Evolutionary conservation across 2,329 filamentous ascomycete species (phyloP).

Genomic region (Bipolaris victoriae): DNA sequence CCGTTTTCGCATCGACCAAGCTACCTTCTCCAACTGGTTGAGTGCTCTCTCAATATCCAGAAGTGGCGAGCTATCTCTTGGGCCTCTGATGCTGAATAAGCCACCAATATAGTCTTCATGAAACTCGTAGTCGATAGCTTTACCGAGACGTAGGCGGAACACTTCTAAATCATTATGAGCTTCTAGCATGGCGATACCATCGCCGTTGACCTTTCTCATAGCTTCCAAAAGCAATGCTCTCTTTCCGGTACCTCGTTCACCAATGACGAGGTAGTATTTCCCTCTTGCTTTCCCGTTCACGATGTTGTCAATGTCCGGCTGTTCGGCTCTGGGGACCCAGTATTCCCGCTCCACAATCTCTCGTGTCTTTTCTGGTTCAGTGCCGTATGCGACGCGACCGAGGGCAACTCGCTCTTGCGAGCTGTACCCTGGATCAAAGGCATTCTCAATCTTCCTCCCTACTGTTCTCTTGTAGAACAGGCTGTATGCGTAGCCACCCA

Average conservation of each 20-base stretch:
- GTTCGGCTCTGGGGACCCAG: constrained; percentile 85
- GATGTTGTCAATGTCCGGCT: constrained; percentile 79
- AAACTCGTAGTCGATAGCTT: constrained; percentile 93
- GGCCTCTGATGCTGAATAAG: constrained; percentile 91
- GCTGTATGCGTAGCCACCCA: constrained; percentile 45
- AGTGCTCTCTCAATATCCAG: constrained; percentile 95
- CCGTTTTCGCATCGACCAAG: constrained; percentile 69
- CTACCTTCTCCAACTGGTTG: constrained; percentile 97
- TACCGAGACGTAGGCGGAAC: constrained; percentile 88
- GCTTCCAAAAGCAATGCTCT: constrained; percentile 92
- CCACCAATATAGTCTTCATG: constrained; percentile 97
- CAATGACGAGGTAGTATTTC: constrained; percentile 89
- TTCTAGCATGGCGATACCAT: constrained; percentile 92
- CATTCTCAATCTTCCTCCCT: constrained; percentile 43
- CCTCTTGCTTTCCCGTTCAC: constrained; percentile 73
- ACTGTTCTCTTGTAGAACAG: constrained; percentile 42
- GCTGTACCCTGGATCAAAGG: constrained; percentile 42
- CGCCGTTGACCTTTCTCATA: constrained; percentile 88
- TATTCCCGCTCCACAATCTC: constrained; percentile 59
- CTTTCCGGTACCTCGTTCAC: constrained; percentile 95
- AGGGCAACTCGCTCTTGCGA: constrained; percentile 44
- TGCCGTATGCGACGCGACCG: constrained; percentile 39
- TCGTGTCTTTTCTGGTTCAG: constrained; percentile 32
- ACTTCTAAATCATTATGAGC: constrained; percentile 94
- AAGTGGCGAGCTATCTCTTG: constrained; percentile 86